Conservation (phyloP, 345 rosid genomes). For the Acer saccharum region DNA sequence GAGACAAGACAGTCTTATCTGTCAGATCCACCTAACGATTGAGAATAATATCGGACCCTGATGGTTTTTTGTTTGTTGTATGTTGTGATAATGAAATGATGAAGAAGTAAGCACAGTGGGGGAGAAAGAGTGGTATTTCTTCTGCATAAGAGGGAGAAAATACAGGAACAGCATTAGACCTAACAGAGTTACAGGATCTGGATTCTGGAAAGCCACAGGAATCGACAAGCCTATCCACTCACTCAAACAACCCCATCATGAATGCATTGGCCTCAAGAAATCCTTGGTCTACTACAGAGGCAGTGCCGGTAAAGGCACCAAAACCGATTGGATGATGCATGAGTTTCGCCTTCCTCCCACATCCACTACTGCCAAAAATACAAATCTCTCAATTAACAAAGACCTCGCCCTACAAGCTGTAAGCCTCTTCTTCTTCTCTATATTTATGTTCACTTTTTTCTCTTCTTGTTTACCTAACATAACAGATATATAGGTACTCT, state of each 20-base stretch:
- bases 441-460: too few relatives aligned
- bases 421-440: constrained; percentile 25
- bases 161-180: constrained; percentile 83
- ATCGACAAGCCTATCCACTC: constrained; percentile 72
- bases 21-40: not conserved
- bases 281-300: constrained; percentile 75
- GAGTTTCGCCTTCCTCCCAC: constrained; percentile 69
- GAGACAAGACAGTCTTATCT: not conserved
- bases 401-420: constrained; percentile 58
- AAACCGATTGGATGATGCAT: constrained; percentile 98
- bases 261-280: constrained; percentile 79
- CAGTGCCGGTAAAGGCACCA: constrained; percentile 78
- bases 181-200: constrained; percentile 79
- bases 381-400: not conserved
- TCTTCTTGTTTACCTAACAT: too few relatives aligned
- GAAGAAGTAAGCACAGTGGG: constrained; percentile 52
- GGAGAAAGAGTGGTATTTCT: constrained; percentile 76
- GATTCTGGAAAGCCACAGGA: constrained; percentile 92
- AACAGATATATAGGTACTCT: too few relatives aligned
- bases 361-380: constrained; percentile 12
- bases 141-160: constrained; percentile 79
- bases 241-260: constrained; percentile 36
- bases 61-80: not conserved
- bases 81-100: not conserved
- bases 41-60: not conserved